phyloP scores from a whole-genome alignment of 768 basidiomycete species.

The Sporobolomyces phaffii region DNA sequence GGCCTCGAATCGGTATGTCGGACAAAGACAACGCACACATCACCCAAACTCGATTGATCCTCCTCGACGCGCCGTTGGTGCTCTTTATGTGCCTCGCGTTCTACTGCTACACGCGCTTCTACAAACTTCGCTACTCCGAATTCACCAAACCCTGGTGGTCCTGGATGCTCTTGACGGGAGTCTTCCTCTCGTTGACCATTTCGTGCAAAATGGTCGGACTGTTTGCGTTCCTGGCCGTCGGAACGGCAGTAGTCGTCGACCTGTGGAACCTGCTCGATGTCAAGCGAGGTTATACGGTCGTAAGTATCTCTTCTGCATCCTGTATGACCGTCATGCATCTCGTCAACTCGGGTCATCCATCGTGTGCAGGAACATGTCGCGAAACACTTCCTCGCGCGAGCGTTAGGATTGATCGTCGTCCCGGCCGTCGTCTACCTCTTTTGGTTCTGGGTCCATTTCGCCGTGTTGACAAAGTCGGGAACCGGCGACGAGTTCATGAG shows the following conservation, averaged over 20 bases:
- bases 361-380: slow-evolving; percentile 87
- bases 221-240: slow-evolving; percentile 79
- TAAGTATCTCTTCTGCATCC: slow-evolving; percentile 44
- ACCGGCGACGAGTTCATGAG: slow-evolving; percentile 96
- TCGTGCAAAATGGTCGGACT: slow-evolving; percentile 97
- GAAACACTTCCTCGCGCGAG: slow-evolving; percentile 80
- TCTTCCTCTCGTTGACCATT: slow-evolving; percentile 92
- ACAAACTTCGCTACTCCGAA: slow-evolving; percentile 83
- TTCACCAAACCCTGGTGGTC: slow-evolving; percentile 89
- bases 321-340: background rate
- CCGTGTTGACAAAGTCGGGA: slow-evolving; percentile 77
- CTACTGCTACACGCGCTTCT: slow-evolving; percentile 87
- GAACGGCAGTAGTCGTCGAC: slow-evolving; percentile 84
- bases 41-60: slow-evolving; percentile 89
- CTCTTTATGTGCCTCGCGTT: slow-evolving; percentile 94
- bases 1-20: no score
- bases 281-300: slow-evolving; percentile 72
- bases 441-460: slow-evolving; percentile 94
- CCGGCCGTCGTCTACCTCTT: slow-evolving; percentile 85
- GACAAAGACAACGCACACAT: slow-evolving; percentile 91
- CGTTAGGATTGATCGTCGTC: slow-evolving; percentile 74
- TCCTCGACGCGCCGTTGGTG: slow-evolving; percentile 86
- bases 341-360: background rate
- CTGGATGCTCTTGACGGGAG: slow-evolving; percentile 83
- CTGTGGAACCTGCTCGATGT: slow-evolving; percentile 89